These are phyloP conservation scores for Zymoseptoria pseudotritici DNA, from an alignment of 2,329 filamentous ascomycete genomes.

Conservation along the genomic window DNA sequence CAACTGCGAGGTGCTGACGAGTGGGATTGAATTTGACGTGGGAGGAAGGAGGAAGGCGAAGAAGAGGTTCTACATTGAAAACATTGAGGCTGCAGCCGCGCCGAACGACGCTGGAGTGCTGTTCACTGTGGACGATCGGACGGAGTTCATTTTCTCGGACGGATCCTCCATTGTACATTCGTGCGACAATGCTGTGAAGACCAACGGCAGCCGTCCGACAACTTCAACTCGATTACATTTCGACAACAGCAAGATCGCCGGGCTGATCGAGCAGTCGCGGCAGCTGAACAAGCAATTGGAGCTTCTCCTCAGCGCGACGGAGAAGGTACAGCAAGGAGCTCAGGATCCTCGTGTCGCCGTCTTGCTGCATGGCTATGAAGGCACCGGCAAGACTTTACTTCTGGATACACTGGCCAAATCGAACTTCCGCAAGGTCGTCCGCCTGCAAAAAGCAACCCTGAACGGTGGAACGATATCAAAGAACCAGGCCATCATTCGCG, in stretches of 20 bases:
- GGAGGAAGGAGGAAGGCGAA: constrained; percentile 47
- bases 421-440: constrained; percentile 64
- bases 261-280: constrained; percentile 56
- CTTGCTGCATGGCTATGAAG: constrained; percentile 71
- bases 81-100: constrained; percentile 40
- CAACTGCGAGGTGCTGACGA: constrained; percentile 57
- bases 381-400: constrained; percentile 76
- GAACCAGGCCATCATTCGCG: constrained; percentile 48
- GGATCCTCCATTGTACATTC: not conserved
- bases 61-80: constrained; percentile 54
- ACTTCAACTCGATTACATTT: constrained; percentile 1
- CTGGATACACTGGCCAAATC: constrained; percentile 56
- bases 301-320: constrained; percentile 16
- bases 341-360: constrained; percentile 43
- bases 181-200: not conserved
- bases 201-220: not conserved
- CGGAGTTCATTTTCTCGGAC: constrained; percentile 13
- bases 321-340: constrained; percentile 1
- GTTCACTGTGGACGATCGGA: constrained; percentile 17
- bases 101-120: constrained; percentile 14
- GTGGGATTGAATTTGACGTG: constrained; percentile 64
- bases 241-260: constrained; percentile 52
- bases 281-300: constrained; percentile 60
- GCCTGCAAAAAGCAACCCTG: constrained; percentile 44
- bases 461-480: constrained; percentile 35